Percentiles rank a stretch among this genome's conserved stretches.
These are phyloP conservation scores for Oehlia diaphana DNA, from an alignment of 192 early-diverging fungal species.

Conservation along the genomic window DNA sequence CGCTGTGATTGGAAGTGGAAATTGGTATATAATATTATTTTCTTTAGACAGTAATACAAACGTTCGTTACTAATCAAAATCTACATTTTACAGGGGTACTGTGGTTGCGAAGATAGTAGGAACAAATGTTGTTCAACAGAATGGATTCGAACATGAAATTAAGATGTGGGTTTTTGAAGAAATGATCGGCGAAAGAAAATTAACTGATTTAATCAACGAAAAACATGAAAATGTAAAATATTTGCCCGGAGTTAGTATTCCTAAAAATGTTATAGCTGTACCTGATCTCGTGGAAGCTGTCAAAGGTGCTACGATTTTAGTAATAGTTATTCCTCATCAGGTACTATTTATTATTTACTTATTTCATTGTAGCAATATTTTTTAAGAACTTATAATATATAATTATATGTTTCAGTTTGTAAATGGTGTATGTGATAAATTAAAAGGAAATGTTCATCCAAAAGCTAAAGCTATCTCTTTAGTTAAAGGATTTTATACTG, in stretches of 20 bases:
- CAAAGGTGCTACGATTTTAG: constrained; percentile 82
- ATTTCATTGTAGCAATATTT: neutral
- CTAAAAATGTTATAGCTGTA: constrained; percentile 82
- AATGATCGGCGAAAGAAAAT: constrained; percentile 72
- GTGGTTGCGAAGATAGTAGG: constrained; percentile 92
- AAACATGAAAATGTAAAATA: constrained; percentile 91
- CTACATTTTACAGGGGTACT: constrained; percentile 58
- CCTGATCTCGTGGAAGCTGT: constrained; percentile 79
- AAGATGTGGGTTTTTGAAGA: constrained; percentile 98
- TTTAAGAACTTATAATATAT: neutral
- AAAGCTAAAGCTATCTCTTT: constrained; percentile 89
- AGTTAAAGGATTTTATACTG: constrained; percentile 91
- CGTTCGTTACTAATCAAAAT: too few relatives aligned
- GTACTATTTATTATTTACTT: constrained; percentile 32
- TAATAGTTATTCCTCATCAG: constrained; percentile 96
- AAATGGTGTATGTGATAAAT: constrained; percentile 74
- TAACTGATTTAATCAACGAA: constrained; percentile 94
- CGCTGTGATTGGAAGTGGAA: neutral
- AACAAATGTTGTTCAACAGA: constrained; percentile 69
- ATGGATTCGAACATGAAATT: constrained; percentile 75
- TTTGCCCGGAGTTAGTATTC: constrained; percentile 82
- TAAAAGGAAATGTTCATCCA: constrained; percentile 70
- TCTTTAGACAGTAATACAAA: too few relatives aligned
- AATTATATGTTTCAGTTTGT: constrained; percentile 64
- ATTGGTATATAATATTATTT: neutral